Conservation (phyloP, 2,329 filamentous ascomycete genomes). For the Diaporthe citrichinensis region DNA sequence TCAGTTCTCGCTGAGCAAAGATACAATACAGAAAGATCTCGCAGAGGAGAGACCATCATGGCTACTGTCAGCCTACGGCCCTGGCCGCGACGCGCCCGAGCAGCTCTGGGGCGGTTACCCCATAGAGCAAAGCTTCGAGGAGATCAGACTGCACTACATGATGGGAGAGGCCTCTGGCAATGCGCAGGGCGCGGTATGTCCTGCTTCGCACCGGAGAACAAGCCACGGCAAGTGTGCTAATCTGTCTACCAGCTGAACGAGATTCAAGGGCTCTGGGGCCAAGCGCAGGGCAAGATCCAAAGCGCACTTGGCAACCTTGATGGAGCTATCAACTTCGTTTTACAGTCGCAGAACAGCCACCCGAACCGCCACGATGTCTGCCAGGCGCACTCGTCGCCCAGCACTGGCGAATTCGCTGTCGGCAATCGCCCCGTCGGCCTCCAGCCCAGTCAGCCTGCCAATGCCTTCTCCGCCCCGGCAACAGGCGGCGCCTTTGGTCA, state of each 20-base stretch:
- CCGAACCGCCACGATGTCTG: constrained; percentile 81
- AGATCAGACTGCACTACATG: constrained; percentile 84
- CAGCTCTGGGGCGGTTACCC: constrained; percentile 86
- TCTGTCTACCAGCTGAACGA: constrained; percentile 66
- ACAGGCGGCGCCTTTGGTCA: constrained; percentile 55
- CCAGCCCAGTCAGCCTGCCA: constrained; percentile 40
- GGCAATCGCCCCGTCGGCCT: constrained; percentile 51
- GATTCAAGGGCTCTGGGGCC: constrained; percentile 72
- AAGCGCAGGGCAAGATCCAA: constrained; percentile 79
- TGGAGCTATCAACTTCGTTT: constrained; percentile 79
- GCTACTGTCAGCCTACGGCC: constrained; percentile 89
- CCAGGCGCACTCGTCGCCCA: constrained; percentile 59
- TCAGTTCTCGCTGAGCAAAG: constrained; percentile 68
- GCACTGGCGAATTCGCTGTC: constrained; percentile 61
- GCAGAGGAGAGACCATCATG: constrained; percentile 81
- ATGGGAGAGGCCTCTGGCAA: constrained; percentile 72
- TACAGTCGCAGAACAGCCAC: constrained; percentile 76
- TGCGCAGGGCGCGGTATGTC: constrained; percentile 64
- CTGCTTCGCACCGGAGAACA: constrained; percentile 16
- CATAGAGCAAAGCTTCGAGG: constrained; percentile 90
- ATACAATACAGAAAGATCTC: constrained; percentile 76
- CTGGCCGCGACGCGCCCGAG: constrained; percentile 80
- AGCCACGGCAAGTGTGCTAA: constrained; percentile 40
- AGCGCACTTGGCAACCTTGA: constrained; percentile 77
- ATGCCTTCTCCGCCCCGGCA: constrained; percentile 46